A percentile compares a stretch with the other conserved stretches of the same genome.
Evolutionary conservation across 345 rosid species (phyloP).

Genomic region (Alliaria petiolata): DNA sequence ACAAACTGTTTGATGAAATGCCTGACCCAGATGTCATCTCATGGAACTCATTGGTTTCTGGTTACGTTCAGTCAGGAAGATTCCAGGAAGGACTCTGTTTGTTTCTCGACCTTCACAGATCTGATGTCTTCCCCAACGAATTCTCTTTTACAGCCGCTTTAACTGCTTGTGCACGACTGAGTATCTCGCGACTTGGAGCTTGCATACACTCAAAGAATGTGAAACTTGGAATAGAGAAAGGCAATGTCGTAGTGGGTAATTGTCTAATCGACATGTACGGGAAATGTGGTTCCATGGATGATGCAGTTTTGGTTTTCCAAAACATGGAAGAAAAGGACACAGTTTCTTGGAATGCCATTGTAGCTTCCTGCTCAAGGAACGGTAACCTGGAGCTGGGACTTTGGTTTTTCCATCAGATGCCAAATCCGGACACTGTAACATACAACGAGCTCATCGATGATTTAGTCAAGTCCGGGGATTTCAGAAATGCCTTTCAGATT

Average conservation of each 20-base stretch:
- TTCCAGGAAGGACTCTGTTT: slow-evolving; percentile 43
- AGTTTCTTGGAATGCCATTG: slow-evolving; percentile 76
- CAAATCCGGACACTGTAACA: slow-evolving; percentile 63
- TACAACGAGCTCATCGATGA: slow-evolving; percentile 70
- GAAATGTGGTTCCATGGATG: slow-evolving; percentile 54
- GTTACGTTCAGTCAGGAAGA: slow-evolving; percentile 49
- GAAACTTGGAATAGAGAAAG: slow-evolving; percentile 46
- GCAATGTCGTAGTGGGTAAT: slow-evolving; percentile 46
- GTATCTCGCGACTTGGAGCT: slow-evolving; percentile 37
- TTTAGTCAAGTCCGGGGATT: slow-evolving; percentile 54
- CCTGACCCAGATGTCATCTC: slow-evolving; percentile 62
- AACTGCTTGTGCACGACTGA: slow-evolving; percentile 54
- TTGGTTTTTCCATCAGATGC: slow-evolving; percentile 49
- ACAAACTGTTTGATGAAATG: slow-evolving; percentile 69
- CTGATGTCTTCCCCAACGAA: slow-evolving; percentile 42
- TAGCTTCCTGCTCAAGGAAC: slow-evolving; percentile 74
- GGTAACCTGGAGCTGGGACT: slow-evolving; percentile 47
- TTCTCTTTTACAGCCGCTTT: slow-evolving; percentile 64
- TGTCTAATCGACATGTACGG: slow-evolving; percentile 90
- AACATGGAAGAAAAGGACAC: slow-evolving; percentile 50
- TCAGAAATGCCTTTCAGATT: slow-evolving; percentile 44
- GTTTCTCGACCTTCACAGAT: slow-evolving; percentile 53
- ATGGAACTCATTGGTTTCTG: slow-evolving; percentile 74
- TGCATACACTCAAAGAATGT: slow-evolving; percentile 59
- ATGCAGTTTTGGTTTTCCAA: slow-evolving; percentile 50